A percentile compares a stretch with the other conserved stretches of the same genome.
Conservation (phyloP, 176 grass and related monocot species). For the Elymus sibiricus region DNA sequence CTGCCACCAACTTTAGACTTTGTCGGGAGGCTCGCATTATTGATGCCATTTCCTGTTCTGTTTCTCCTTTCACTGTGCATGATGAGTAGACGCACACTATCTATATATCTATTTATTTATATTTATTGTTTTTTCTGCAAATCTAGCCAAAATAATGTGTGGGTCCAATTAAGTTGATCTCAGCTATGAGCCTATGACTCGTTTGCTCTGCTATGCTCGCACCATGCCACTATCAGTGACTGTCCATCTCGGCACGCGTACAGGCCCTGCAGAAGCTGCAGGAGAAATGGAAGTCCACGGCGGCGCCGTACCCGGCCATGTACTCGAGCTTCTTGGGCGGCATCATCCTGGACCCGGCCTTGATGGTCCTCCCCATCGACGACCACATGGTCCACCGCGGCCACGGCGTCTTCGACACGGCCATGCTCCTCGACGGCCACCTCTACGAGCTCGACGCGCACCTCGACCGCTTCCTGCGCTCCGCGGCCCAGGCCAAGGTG, state of each 20-base stretch:
- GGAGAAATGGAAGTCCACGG: slow-evolving; percentile 32
- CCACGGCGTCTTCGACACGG: slow-evolving; percentile 95
- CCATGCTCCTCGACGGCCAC: slow-evolving; percentile 73
- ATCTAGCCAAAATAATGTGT: not conserved
- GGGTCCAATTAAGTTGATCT: not conserved
- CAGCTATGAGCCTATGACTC: not conserved
- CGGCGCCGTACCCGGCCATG: slow-evolving; percentile 55
- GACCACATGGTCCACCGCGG: slow-evolving; percentile 95
- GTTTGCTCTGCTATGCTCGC: not conserved
- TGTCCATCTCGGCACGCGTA: not conserved
- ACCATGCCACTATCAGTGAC: no score
- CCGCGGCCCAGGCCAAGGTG: slow-evolving; percentile 58
- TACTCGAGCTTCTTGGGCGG: slow-evolving; percentile 78
- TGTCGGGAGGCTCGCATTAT: not conserved
- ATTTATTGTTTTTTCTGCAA: not conserved
- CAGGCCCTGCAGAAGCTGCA: slow-evolving; percentile 61
- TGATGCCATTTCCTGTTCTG: not conserved
- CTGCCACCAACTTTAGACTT: not conserved
- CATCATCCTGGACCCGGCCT: slow-evolving; percentile 66
- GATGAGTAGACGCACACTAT: not conserved
- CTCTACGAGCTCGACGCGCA: slow-evolving; percentile 82
- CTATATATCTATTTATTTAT: not conserved
- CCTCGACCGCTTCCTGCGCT: slow-evolving; percentile 85
- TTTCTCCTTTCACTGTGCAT: not conserved
- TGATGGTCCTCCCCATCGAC: slow-evolving; percentile 73